Percentiles rank a stretch among this genome's conserved stretches.
Conservation (phyloP, 192 early-diverging fungal species). For the Backusella psychrophila region DNA sequence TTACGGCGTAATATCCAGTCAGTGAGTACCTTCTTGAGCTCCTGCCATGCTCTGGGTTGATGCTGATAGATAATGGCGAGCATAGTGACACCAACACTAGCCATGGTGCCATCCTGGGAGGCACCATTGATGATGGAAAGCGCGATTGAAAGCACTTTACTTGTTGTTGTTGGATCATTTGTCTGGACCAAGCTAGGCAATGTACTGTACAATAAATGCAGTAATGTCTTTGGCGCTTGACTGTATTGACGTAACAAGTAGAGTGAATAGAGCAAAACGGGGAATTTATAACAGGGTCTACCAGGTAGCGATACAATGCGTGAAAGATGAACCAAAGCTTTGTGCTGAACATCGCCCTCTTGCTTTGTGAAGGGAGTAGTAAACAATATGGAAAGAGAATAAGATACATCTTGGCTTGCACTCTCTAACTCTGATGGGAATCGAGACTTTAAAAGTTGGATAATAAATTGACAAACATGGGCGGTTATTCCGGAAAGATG, state of each 20-base stretch:
- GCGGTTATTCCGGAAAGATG: not conserved
- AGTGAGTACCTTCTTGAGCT: conserved; percentile 43
- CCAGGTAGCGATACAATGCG: not conserved
- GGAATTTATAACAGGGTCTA: conserved; percentile 30
- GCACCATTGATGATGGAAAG: conserved; percentile 37
- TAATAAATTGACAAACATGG: not conserved
- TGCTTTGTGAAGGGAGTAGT: conserved; percentile 2
- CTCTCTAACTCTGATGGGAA: not conserved
- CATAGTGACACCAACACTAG: conserved; percentile 47
- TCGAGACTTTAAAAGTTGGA: not conserved
- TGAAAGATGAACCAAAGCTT: not conserved
- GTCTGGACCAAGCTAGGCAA: conserved; percentile 46
- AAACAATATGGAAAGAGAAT: not conserved
- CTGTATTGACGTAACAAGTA: conserved; percentile 39
- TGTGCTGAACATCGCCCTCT: not conserved
- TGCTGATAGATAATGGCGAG: conserved; percentile 41
- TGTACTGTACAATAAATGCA: conserved; percentile 42
- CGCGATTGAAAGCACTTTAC: conserved; percentile 45
- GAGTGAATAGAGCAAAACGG: conserved; percentile 46
- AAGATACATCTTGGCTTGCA: not conserved
- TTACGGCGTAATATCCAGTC: conserved; percentile 51
- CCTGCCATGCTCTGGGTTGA: conserved; percentile 55
- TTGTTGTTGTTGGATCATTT: conserved; percentile 46
- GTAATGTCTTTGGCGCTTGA: conserved; percentile 13
- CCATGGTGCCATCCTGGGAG: conserved; percentile 18